Evolutionary conservation across 345 rosid species (phyloP), one percentile per base, ranked within the genome.

Genomic region (Dipteronia dyeriana): DNA sequence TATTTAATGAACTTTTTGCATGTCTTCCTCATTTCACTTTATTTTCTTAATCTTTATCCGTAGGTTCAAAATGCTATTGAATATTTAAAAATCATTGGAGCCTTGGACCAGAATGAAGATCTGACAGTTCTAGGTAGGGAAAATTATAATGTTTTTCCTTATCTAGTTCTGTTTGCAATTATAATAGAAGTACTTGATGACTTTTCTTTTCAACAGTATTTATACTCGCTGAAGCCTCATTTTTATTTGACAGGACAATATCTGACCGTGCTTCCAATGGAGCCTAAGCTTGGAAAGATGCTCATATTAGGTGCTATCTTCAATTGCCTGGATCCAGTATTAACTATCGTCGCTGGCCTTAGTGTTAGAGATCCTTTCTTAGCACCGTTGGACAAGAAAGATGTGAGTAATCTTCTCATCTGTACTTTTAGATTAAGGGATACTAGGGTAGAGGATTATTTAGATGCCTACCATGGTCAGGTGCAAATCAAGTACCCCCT

Each of bases 251-350:
- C 90, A 95, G 99, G 99, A 68, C 84, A 82, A 71, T 93, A 90
- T 85, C 86, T 93, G 88, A 84, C 90, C 57, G 85, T 82, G 90
- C 92, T 95, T 85, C 98, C 98, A 56, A 77, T 95, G 93, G 97
- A 95, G 88, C 98, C 98, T 71, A 95, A 95, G 84, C 94, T 93
- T 76, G 97, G 98, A 81, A 95, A 95, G 86, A 95, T 95, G 93
- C 93, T 95, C 68, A 76, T 95, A 73, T 79, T 91, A 77, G 98
- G 98, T 80, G 92, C 92, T 65, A 86, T 90, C 79, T 87, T 95
- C 76, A 91, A 90, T 85, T 91, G 97, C 80, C 82, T 95, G 84
- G 97, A 93, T 86, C 97, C 97, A 13, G 76, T 95, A 67, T 85
- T 93, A 82, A 93, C 98, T 75, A 64, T 95, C 79, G 94, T 84